Percentiles rank a stretch among this genome's conserved stretches.
Conservation (phyloP, 2,329 filamentous ascomycete genomes). For the Colletotrichum salicis region DNA sequence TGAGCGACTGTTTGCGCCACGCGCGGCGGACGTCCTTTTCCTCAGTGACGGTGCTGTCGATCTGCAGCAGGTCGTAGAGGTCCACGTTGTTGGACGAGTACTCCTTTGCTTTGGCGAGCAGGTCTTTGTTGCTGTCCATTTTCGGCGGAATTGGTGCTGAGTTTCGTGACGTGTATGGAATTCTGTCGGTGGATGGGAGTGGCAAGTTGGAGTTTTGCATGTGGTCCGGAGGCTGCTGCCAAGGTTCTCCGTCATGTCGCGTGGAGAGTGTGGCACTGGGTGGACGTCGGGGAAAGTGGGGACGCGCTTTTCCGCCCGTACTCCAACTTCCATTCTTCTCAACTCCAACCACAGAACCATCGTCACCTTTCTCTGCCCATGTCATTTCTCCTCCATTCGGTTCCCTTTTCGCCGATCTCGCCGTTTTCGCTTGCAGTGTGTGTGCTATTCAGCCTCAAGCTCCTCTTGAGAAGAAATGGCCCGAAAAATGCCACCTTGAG, state of each 20-base stretch:
- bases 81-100: constrained; percentile 73
- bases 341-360: not conserved
- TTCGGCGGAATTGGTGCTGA: not conserved
- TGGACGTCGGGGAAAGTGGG: constrained; percentile 1
- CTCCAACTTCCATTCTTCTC: not conserved
- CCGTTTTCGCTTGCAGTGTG: not conserved
- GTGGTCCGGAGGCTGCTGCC: not conserved
- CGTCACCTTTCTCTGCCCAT: not conserved
- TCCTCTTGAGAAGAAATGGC: not conserved
- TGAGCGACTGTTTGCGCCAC: constrained; percentile 86
- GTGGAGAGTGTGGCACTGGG: not conserved
- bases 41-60: constrained; percentile 68
- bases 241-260: not conserved
- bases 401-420: not conserved
- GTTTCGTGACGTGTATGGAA: not conserved
- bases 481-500: not conserved
- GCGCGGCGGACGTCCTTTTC: constrained; percentile 83
- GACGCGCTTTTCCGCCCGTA: not conserved
- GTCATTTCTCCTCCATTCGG: not conserved
- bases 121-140: constrained; percentile 54
- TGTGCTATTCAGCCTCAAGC: not conserved
- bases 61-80: constrained; percentile 80
- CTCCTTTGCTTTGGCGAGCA: constrained; percentile 64
- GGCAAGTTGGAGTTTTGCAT: constrained; percentile 5
- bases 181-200: not conserved